Percentiles rank a stretch among this genome's conserved stretches.
phyloP scores from a whole-genome alignment of 208 protist genomes.

The Wallacemonas sp. region DNA sequence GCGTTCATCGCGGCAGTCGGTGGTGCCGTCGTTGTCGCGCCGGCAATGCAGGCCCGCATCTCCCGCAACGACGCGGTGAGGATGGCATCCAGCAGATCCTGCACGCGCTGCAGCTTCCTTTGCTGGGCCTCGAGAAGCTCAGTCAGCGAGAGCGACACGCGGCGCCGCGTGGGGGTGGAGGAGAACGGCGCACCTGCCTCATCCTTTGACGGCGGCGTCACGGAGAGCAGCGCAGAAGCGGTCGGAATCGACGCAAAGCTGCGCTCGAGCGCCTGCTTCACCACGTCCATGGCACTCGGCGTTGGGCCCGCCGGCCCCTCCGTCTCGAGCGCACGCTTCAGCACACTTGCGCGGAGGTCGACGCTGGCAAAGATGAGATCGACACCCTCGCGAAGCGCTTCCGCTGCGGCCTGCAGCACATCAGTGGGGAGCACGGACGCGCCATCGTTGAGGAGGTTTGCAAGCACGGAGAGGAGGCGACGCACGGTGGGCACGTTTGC shows the following conservation, averaged over 20 bases:
- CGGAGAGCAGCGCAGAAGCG: conserved; percentile 24
- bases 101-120: conserved; percentile 32
- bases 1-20: background rate
- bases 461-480: conserved; percentile 54
- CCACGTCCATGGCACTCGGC: conserved; percentile 33
- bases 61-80: conserved; percentile 28
- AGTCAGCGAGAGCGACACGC: conserved; percentile 17
- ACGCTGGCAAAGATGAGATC: conserved; percentile 78
- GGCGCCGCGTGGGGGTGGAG: conserved; percentile 16
- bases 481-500: conserved; percentile 3
- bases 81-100: conserved; percentile 32
- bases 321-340: conserved; percentile 58
- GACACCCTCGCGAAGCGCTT: conserved; percentile 66
- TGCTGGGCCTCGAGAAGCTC: conserved; percentile 38
- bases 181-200: background rate
- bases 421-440: conserved; percentile 47
- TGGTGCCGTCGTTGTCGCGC: background rate
- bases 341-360: conserved; percentile 47
- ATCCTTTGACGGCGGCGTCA: conserved; percentile 30
- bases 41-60: conserved; percentile 19
- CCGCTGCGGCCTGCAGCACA: conserved; percentile 47
- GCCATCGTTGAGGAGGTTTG: conserved; percentile 77
- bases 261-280: conserved; percentile 30
- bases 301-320: conserved; percentile 17
- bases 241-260: conserved; percentile 12